Percentiles rank a stretch among this genome's conserved stretches.
Conservation (phyloP, 495 filamentous ascomycete species). For the Tuber borchii region DNA sequence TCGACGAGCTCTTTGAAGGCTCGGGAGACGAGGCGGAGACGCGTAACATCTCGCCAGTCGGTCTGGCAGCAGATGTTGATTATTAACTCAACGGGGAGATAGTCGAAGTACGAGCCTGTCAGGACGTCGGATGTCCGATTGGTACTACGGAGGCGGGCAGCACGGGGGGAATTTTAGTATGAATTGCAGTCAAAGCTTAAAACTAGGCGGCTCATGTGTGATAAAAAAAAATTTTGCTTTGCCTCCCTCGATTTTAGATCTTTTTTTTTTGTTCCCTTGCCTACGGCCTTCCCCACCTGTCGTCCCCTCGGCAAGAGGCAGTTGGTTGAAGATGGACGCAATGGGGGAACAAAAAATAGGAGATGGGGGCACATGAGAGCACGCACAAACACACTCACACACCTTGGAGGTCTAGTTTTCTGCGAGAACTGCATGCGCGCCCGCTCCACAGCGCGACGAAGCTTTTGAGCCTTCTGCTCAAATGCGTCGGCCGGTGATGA, state of each 20-base stretch:
- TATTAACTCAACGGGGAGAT: slow-evolving; percentile 40
- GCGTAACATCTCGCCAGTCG: slow-evolving; percentile 27
- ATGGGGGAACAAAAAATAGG: neutral
- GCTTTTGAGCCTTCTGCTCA: slow-evolving; percentile 34
- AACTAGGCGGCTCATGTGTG: slow-evolving; percentile 10
- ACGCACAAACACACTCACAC: slow-evolving; percentile 10
- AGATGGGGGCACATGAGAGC: neutral
- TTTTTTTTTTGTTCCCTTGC: neutral
- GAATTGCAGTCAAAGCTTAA: neutral
- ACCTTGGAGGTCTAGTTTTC: slow-evolving; percentile 34
- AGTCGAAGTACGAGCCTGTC: slow-evolving; percentile 39
- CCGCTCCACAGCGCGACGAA: slow-evolving; percentile 34
- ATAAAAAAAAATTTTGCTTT: too few species aligned
- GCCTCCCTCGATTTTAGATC: neutral
- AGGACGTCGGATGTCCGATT: slow-evolving; percentile 16
- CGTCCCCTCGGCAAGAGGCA: neutral
- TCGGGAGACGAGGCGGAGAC: slow-evolving; percentile 38
- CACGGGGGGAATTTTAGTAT: slow-evolving; percentile 14
- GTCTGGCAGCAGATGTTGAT: slow-evolving; percentile 39
- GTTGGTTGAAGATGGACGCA: neutral
- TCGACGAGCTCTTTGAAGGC: slow-evolving; percentile 41
- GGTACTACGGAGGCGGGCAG: slow-evolving; percentile 8
- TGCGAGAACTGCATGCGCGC: slow-evolving; percentile 36
- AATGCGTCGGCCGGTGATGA: slow-evolving; percentile 20
- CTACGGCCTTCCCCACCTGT: neutral